phyloP scores from a whole-genome alignment of 805 yeast species.

The Ogataea paradorogensis region DNA sequence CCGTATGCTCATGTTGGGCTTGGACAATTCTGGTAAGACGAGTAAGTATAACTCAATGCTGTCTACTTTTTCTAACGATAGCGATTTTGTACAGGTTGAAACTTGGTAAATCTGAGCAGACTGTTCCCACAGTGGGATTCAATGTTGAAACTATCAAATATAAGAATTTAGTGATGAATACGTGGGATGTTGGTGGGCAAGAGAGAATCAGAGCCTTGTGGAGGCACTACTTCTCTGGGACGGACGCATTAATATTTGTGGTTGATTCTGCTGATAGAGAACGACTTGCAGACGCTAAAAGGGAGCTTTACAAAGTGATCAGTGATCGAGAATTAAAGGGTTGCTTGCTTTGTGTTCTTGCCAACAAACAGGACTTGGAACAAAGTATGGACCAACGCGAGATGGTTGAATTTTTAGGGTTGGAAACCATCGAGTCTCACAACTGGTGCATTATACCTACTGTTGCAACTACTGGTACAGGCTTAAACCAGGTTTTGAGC shows the following conservation, averaged over 20 bases:
- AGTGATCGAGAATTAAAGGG: conserved; percentile 81
- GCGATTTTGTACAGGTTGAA: conserved; percentile 82
- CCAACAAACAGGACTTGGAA: conserved; percentile 81
- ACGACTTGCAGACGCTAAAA: conserved; percentile 73
- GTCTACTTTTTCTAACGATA: conserved; percentile 10
- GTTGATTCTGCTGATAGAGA: conserved; percentile 76
- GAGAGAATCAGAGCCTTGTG: conserved; percentile 87
- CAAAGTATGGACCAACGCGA: conserved; percentile 76
- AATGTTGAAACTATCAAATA: conserved; percentile 66
- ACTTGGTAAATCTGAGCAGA: conserved; percentile 67
- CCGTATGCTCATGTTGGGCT: conserved; percentile 82
- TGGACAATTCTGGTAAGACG: conserved; percentile 92
- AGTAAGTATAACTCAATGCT: conserved; percentile 29
- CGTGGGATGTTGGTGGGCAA: conserved; percentile 95
- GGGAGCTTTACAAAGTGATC: conserved; percentile 73
- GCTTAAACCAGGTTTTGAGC: conserved; percentile 80
- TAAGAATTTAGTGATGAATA: conserved; percentile 47
- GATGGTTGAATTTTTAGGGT: conserved; percentile 66
- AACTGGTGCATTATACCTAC: conserved; percentile 92
- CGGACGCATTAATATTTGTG: conserved; percentile 87
- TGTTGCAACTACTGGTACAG: conserved; percentile 86
- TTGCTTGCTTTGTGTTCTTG: conserved; percentile 78
- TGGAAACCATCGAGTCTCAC: conserved; percentile 60
- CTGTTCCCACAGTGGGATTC: conserved; percentile 93
- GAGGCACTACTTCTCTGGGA: conserved; percentile 94